phyloP scores from a whole-genome alignment of 441 rosid genomes.

The Adansonia madagascariensis region DNA sequence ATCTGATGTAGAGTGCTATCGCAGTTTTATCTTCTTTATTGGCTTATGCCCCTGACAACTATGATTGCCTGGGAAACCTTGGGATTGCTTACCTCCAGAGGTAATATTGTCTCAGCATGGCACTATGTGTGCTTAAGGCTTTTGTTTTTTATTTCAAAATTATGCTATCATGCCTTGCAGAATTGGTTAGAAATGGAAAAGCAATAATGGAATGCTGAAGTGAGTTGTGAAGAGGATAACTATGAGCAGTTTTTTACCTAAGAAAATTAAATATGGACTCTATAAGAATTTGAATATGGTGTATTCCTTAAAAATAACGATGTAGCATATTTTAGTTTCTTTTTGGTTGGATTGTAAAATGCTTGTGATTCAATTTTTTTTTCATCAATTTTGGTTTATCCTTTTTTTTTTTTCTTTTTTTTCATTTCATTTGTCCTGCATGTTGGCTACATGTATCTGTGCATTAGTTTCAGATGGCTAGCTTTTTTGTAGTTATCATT shows the following conservation, averaged over 20 bases:
- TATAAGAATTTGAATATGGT: slow-evolving; percentile 4
- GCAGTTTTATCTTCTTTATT: slow-evolving; percentile 72
- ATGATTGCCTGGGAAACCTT: slow-evolving; percentile 85
- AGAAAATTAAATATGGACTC: slow-evolving; percentile 9
- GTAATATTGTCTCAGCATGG: slow-evolving; percentile 38
- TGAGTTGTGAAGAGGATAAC: slow-evolving; percentile 11
- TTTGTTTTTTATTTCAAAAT: neutral
- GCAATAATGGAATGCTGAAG: slow-evolving; percentile 8
- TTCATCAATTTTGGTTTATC: neutral
- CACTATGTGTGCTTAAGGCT: neutral
- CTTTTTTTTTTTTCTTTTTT: slow-evolving; percentile 5
- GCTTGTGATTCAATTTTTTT: neutral
- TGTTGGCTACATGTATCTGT: neutral
- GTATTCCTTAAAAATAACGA: slow-evolving; percentile 12
- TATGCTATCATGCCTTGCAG: neutral
- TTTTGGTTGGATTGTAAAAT: neutral
- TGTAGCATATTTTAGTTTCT: neutral
- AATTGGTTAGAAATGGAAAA: slow-evolving; percentile 10
- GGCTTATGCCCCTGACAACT: slow-evolving; percentile 65
- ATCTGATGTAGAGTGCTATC: slow-evolving; percentile 65
- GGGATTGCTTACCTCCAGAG: slow-evolving; percentile 88
- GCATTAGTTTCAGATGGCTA: neutral
- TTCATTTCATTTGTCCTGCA: neutral
- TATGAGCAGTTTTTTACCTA: slow-evolving; percentile 16
- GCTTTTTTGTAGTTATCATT: neutral